Evolutionary conservation across 2,329 filamentous ascomycete species (phyloP).

Genomic region (Aspergillus glaucus): DNA sequence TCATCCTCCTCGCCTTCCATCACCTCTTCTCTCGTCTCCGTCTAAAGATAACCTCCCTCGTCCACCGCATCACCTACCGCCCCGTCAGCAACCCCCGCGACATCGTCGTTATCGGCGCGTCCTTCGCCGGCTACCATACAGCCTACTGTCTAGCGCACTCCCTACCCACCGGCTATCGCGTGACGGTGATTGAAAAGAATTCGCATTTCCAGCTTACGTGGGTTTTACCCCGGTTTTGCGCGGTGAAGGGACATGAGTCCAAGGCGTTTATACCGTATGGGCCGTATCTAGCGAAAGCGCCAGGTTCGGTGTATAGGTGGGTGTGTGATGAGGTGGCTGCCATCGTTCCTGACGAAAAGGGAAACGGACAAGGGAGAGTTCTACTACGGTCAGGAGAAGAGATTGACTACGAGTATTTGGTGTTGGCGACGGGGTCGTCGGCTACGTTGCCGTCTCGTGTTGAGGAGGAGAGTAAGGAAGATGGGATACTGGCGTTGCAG

Average conservation of each 20-base stretch:
- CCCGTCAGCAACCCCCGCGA: conserved; percentile 28
- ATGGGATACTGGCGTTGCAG: conserved; percentile 40
- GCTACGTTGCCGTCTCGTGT: conserved; percentile 47
- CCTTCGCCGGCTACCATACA: conserved; percentile 51
- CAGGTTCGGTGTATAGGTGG: conserved; percentile 33
- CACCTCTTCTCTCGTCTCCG: conserved; percentile 1
- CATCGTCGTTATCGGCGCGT: conserved; percentile 53
- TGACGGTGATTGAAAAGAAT: conserved; percentile 55
- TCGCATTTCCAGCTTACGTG: conserved; percentile 58
- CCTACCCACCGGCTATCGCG: conserved; percentile 46
- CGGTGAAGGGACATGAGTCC: conserved; percentile 51
- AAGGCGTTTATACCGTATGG: conserved; percentile 58
- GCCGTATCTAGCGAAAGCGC: conserved; percentile 31
- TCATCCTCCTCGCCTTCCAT: conserved; percentile 1
- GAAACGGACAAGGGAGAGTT: conserved; percentile 24
- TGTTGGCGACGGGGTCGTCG: conserved; percentile 53
- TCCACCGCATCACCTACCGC: conserved; percentile 11
- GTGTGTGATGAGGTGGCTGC: conserved; percentile 39
- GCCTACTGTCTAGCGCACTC: conserved; percentile 44
- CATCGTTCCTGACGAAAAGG: conserved; percentile 20
- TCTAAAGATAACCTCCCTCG: background rate
- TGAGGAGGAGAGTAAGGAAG: conserved; percentile 35
- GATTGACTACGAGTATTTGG: conserved; percentile 50
- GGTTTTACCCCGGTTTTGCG: conserved; percentile 54
- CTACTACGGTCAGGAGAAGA: conserved; percentile 38